Conservation (phyloP, 75 land plant species). For the Sequoiadendron giganteum region DNA sequence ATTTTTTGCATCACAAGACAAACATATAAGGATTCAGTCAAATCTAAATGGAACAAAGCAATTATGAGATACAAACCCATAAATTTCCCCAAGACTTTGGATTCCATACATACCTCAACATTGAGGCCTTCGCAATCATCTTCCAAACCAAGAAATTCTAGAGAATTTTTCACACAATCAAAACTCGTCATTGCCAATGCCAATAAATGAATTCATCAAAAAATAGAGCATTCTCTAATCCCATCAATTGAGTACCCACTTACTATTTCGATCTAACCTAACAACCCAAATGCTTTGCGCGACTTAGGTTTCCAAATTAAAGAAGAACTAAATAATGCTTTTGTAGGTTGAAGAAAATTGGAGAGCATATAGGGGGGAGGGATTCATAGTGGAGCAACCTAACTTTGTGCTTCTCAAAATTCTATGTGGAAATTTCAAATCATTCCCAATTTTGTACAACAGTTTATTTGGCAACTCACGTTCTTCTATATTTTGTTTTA, state of each 20-base stretch:
- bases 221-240: neutral
- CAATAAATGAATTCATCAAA: neutral
- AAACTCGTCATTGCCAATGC: constrained; percentile 54
- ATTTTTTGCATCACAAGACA: constrained; percentile 9
- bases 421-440: too few species aligned
- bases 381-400: too few species aligned
- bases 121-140: neutral
- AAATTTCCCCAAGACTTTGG: neutral
- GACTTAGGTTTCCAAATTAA: too few species aligned
- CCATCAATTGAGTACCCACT: neutral
- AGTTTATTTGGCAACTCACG: too few species aligned
- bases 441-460: too few species aligned
- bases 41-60: neutral
- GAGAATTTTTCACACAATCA: constrained; percentile 63
- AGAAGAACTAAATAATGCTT: too few species aligned
- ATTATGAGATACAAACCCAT: neutral
- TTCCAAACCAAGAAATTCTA: constrained; percentile 50
- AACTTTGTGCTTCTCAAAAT: too few species aligned
- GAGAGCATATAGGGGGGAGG: too few species aligned
- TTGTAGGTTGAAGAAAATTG: too few species aligned
- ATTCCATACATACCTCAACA: neutral
- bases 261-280: too few species aligned
- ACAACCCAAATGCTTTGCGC: too few species aligned
- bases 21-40: neutral
- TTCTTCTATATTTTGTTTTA: too few species aligned